phyloP scores from a whole-genome alignment of 148 eudicot species.

The Oxyria digyna region DNA sequence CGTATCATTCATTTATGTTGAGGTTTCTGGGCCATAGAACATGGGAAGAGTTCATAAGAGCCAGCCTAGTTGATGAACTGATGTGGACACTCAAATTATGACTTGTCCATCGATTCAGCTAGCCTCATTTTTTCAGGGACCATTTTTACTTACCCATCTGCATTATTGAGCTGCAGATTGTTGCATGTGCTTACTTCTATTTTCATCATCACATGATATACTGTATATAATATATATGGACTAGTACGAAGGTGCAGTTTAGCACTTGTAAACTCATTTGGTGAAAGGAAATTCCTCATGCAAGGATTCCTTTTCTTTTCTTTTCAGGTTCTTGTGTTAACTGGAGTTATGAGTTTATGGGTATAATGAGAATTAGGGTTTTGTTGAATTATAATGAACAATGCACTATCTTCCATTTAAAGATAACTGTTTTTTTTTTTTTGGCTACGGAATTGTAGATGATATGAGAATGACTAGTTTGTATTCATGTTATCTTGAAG shows the following conservation, averaged over 20 bases:
- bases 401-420: background rate
- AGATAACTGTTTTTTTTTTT: background rate
- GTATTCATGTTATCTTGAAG: background rate
- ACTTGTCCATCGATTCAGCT: background rate
- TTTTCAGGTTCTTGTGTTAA: too few species aligned
- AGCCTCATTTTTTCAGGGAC: background rate
- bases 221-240: too few species aligned
- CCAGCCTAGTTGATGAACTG: background rate
- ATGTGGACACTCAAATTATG: background rate
- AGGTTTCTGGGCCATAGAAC: conserved; percentile 5
- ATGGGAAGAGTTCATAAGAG: background rate
- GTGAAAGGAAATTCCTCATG: background rate
- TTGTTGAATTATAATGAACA: background rate
- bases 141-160: background rate
- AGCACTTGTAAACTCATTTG: background rate
- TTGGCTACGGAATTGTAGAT: background rate
- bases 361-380: too few species aligned
- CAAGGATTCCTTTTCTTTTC: background rate
- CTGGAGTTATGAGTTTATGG: too few species aligned
- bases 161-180: background rate
- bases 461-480: background rate
- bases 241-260: background rate
- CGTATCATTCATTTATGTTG: conserved; percentile 1
- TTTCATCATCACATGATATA: too few species aligned
- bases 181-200: too few species aligned